Conservation (phyloP, 228 moss, liverwort and hornwort species). For the Sphagnum magellanicum region DNA sequence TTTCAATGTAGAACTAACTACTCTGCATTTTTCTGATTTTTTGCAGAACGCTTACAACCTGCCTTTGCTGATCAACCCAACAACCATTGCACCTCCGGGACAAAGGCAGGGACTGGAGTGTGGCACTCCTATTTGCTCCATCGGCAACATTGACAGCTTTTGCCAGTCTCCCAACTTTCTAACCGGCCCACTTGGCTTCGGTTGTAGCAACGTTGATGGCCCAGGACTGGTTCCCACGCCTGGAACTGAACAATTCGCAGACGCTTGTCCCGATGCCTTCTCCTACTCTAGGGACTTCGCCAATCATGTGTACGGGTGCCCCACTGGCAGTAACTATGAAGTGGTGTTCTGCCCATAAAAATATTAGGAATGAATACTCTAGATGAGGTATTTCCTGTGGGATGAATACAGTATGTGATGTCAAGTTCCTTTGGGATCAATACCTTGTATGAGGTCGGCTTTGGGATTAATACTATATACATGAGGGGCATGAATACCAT, state of each 20-base stretch:
- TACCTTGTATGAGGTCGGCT: too few species aligned
- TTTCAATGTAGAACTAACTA: too few species aligned
- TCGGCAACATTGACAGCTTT: conserved; percentile 5
- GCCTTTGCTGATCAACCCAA: conserved; percentile 10
- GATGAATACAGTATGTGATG: too few species aligned
- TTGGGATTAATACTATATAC: too few species aligned
- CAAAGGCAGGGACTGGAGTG: background rate
- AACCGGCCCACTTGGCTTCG: conserved; percentile 6
- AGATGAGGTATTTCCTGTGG: too few species aligned
- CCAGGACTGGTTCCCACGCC: background rate
- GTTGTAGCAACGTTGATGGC: conserved; percentile 9
- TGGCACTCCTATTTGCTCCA: background rate
- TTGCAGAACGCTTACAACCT: conserved; percentile 14
- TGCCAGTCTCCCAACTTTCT: conserved; percentile 4
- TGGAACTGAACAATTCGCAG: background rate
- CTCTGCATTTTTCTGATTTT: too few species aligned
- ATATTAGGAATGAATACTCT: too few species aligned
- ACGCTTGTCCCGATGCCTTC: conserved; percentile 1
- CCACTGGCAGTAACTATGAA: conserved; percentile 8
- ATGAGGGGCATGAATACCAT: too few species aligned
- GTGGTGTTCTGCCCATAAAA: conserved; percentile 8
- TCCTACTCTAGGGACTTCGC: conserved; percentile 7
- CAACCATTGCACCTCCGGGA: background rate
- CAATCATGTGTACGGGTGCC: conserved; percentile 6
- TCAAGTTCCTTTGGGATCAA: too few species aligned